A percentile compares a stretch with the other conserved stretches of the same genome.
These are phyloP conservation scores for Yarrowia osloensis DNA, from an alignment of 805 yeast species.

Conservation along the genomic window DNA sequence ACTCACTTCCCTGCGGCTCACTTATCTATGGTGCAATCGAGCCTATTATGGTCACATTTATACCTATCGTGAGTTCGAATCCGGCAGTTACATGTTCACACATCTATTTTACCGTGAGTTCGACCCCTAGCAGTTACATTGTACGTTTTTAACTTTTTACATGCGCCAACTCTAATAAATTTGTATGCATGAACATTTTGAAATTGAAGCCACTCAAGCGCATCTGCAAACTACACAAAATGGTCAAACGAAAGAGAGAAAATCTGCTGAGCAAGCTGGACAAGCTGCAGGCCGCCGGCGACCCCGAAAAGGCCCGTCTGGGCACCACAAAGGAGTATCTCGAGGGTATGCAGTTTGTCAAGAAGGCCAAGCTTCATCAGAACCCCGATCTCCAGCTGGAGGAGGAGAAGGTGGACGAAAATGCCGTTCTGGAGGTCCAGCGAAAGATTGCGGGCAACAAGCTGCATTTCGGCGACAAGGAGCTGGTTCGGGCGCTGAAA, in stretches of 20 bases:
- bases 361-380: constrained; percentile 14
- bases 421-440: background rate
- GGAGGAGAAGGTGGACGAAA: constrained; percentile 2
- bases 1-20: background rate
- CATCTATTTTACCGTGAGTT: no score
- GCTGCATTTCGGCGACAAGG: constrained; percentile 22
- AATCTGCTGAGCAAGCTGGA: constrained; percentile 17
- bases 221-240: background rate
- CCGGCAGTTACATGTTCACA: no score
- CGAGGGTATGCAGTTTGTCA: constrained; percentile 24
- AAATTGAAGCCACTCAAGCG: background rate
- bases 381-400: constrained; percentile 12
- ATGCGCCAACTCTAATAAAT: constrained; percentile 9
- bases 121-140: background rate
- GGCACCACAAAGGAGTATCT: background rate
- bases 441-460: constrained; percentile 2
- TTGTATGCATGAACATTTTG: background rate
- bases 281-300: constrained; percentile 13
- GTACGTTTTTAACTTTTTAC: background rate
- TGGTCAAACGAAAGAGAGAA: constrained; percentile 25
- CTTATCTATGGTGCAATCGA: constrained; percentile 15
- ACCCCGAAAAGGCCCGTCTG: constrained; percentile 21
- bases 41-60: background rate
- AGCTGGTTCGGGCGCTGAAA: constrained; percentile 13
- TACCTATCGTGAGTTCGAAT: background rate